These are phyloP conservation scores for Nidularia sp. DNA, from an alignment of 768 basidiomycete genomes.

Conservation along the genomic window DNA sequence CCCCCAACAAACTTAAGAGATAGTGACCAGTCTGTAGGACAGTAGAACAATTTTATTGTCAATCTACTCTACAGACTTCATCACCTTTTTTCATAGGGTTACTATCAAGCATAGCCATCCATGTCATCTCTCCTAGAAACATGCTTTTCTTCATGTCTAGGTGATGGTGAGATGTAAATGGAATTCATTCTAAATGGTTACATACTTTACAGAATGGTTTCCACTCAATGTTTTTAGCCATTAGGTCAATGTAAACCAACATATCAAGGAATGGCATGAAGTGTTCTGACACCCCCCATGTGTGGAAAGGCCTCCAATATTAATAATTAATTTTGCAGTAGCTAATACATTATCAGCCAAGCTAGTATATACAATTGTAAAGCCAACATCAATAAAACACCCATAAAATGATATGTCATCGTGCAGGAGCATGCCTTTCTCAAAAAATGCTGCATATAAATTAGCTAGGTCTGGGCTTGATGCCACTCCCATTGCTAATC, in stretches of 20 bases:
- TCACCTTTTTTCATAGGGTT: neutral
- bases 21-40: no score
- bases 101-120: neutral
- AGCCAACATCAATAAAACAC: constrained; percentile 26
- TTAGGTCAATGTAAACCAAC: constrained; percentile 12
- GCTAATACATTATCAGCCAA: constrained; percentile 7
- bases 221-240: constrained; percentile 1
- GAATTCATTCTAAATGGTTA: constrained; percentile 20
- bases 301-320: constrained; percentile 10
- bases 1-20: no score
- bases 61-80: no score
- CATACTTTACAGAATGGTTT: constrained; percentile 10
- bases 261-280: constrained; percentile 18
- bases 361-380: constrained; percentile 14
- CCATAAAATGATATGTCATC: constrained; percentile 18
- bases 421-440: no score
- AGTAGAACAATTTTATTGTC: no score
- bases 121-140: constrained; percentile 17
- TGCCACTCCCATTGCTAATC: no score
- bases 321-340: constrained; percentile 2
- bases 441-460: no score
- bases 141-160: constrained; percentile 17
- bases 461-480: no score
- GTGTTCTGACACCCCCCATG: constrained; percentile 11
- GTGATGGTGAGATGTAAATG: constrained; percentile 17